phyloP scores from a whole-genome alignment of 2,329 filamentous ascomycete species.

The Cercospora sojina region DNA sequence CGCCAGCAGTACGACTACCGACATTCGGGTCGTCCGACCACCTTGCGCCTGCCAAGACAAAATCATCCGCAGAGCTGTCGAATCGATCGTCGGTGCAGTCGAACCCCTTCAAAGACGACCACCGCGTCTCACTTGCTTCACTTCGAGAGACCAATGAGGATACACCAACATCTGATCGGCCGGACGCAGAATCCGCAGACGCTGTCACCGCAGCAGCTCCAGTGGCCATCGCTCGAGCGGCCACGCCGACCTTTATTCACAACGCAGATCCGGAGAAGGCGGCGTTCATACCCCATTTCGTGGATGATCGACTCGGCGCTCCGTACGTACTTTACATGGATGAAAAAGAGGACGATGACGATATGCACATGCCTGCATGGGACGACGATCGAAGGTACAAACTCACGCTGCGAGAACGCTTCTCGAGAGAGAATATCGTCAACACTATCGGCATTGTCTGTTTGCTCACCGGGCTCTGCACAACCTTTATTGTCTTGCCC shows the following conservation, averaged over 20 bases:
- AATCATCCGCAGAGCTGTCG: constrained; percentile 29
- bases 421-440: constrained; percentile 45
- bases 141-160: constrained; percentile 21
- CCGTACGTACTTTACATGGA: constrained; percentile 52
- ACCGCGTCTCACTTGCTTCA: constrained; percentile 30
- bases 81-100: constrained; percentile 31
- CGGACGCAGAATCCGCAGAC: constrained; percentile 14
- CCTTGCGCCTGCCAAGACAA: constrained; percentile 22
- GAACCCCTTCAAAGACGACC: constrained; percentile 38
- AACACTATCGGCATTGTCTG: constrained; percentile 47
- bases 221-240: constrained; percentile 17
- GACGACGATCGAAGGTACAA: constrained; percentile 51
- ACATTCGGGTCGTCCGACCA: constrained; percentile 30
- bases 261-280: constrained; percentile 39
- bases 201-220: constrained; percentile 17
- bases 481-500: constrained; percentile 53
- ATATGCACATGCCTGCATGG: constrained; percentile 54
- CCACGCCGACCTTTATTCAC: constrained; percentile 33
- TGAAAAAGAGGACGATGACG: constrained; percentile 55
- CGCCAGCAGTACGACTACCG: constrained; percentile 22
- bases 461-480: constrained; percentile 50
- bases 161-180: constrained; percentile 23
- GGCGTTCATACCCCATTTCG: constrained; percentile 38
- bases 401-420: constrained; percentile 47
- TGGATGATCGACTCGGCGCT: constrained; percentile 50